Percentiles rank a stretch among this genome's conserved stretches.
Evolutionary conservation across 164 flowering plant genomes (phyloP).

Genomic region (Warburgia ugandensis): DNA sequence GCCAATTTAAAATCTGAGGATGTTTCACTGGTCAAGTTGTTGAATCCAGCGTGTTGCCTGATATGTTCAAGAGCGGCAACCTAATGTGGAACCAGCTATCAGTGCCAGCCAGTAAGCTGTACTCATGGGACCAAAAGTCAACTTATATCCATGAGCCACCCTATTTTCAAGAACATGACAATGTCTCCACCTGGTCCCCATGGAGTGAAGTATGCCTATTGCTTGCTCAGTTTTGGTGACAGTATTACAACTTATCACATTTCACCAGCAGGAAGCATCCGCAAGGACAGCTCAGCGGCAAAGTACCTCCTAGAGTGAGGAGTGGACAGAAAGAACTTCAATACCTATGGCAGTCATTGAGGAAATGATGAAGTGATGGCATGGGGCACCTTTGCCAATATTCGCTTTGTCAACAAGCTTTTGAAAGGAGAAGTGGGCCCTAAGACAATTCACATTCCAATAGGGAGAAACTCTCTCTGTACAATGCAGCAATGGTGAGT

Average conservation of each 20-base stretch:
- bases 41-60: constrained; percentile 44
- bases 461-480: constrained; percentile 57
- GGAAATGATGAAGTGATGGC: constrained; percentile 82
- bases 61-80: constrained; percentile 45
- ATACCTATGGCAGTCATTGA: constrained; percentile 70
- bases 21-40: constrained; percentile 25
- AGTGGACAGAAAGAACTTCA: constrained; percentile 54
- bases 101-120: constrained; percentile 30
- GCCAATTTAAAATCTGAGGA: neutral
- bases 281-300: constrained; percentile 78
- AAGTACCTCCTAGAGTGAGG: constrained; percentile 57
- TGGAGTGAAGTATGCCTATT: constrained; percentile 68
- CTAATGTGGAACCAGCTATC: constrained; percentile 39
- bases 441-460: constrained; percentile 64
- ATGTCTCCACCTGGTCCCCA: constrained; percentile 67
- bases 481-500: constrained; percentile 62
- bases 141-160: constrained; percentile 50
- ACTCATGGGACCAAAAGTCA: constrained; percentile 38
- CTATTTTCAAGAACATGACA: constrained; percentile 46
- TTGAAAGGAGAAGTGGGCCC: constrained; percentile 72
- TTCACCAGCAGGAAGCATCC: constrained; percentile 73
- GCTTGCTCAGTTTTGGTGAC: constrained; percentile 70
- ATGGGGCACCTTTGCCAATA: constrained; percentile 73
- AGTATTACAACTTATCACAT: constrained; percentile 78
- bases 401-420: constrained; percentile 63